Percentiles rank a stretch among this genome's conserved stretches.
These are phyloP conservation scores for Alternaria incomplexa DNA, from an alignment of 2,329 filamentous ascomycete species.

Conservation along the genomic window DNA sequence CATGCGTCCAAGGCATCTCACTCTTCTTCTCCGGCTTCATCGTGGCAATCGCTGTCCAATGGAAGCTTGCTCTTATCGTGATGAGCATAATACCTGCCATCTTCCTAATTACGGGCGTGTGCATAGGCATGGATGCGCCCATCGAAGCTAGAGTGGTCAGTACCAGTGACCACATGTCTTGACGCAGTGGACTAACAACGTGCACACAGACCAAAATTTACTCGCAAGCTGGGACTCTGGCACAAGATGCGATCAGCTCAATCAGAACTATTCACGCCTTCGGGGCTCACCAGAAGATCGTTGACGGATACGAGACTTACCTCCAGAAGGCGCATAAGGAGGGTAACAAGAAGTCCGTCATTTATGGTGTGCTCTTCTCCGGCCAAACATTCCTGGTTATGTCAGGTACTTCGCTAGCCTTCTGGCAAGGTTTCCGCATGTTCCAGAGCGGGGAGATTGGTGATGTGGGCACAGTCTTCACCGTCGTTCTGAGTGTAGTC, in stretches of 20 bases:
- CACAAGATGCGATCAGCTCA: neutral
- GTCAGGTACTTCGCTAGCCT: constrained; percentile 68
- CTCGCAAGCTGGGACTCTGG: constrained; percentile 5
- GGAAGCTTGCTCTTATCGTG: constrained; percentile 85
- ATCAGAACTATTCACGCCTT: constrained; percentile 62
- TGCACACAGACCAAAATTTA: constrained; percentile 4
- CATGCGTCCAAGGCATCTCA: constrained; percentile 48
- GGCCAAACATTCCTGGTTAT: constrained; percentile 71
- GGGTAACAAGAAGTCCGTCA: constrained; percentile 63
- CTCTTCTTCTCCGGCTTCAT: constrained; percentile 83
- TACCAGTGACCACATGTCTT: neutral
- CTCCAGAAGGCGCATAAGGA: constrained; percentile 57
- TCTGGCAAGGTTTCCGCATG: constrained; percentile 64
- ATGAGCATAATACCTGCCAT: constrained; percentile 54
- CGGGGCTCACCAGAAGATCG: constrained; percentile 62
- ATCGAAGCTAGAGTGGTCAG: constrained; percentile 20
- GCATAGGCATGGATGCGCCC: constrained; percentile 13
- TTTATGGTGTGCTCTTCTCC: constrained; percentile 63
- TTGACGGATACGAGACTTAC: constrained; percentile 61
- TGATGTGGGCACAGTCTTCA: constrained; percentile 74
- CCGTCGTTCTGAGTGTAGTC: constrained; percentile 78
- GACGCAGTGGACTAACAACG: neutral
- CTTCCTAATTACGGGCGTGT: constrained; percentile 19
- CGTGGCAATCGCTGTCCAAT: constrained; percentile 87
- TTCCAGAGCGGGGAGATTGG: constrained; percentile 17